Conservation (phyloP, 129 eudicot species). For the Artemisia argyi region DNA sequence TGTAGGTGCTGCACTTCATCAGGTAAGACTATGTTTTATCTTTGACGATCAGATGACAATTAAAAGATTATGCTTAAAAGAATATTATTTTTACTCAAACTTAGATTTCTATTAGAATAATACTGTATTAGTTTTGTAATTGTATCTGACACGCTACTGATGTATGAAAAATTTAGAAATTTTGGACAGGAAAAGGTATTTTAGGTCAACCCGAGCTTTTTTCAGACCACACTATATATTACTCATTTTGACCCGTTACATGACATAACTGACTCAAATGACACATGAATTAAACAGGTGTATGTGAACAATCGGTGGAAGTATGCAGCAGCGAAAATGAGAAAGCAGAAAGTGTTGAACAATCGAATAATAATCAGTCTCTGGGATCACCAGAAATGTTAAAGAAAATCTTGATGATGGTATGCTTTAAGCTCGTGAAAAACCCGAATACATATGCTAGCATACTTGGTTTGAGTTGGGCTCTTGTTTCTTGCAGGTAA, state of each 20-base stretch:
- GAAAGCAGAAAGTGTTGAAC: constrained; percentile 30
- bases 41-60: neutral
- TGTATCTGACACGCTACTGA: too few relatives aligned
- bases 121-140: too few relatives aligned
- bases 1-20: constrained; percentile 39
- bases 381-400: constrained; percentile 23
- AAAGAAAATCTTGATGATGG: constrained; percentile 46
- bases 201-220: too few relatives aligned
- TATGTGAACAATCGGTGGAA: constrained; percentile 38
- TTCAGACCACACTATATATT: too few relatives aligned
- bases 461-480: constrained; percentile 53
- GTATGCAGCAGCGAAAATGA: constrained; percentile 31
- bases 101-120: too few relatives aligned
- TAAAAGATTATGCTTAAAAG: too few relatives aligned
- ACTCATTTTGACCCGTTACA: too few relatives aligned
- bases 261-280: neutral
- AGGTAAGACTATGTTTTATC: constrained; percentile 13
- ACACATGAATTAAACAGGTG: constrained; percentile 30
- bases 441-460: constrained; percentile 65
- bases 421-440: constrained; percentile 51
- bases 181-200: too few relatives aligned
- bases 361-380: constrained; percentile 16
- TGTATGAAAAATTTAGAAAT: too few relatives aligned
- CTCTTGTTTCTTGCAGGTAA: constrained; percentile 52
- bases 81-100: too few relatives aligned